Evolutionary conservation across 495 filamentous ascomycete species (phyloP).

Genomic region (Penicillium riverlandense): DNA sequence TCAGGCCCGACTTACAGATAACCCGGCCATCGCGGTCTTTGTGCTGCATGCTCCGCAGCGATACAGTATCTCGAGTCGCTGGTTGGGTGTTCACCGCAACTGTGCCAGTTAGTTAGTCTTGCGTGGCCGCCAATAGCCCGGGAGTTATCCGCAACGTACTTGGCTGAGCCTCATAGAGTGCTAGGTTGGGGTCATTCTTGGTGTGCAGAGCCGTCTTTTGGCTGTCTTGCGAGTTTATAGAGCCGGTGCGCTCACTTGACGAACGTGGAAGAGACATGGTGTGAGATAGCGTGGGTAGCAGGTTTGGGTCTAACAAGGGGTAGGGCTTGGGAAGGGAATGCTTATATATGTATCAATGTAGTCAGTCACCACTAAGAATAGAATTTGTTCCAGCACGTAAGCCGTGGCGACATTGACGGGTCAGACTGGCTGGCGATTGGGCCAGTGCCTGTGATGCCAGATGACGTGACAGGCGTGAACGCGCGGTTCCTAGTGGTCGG

Average conservation of each 20-base stretch:
- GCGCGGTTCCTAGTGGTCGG: slow-evolving; percentile 7
- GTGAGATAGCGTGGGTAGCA: not conserved
- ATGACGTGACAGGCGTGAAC: slow-evolving; percentile 13
- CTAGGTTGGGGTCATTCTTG: slow-evolving; percentile 82
- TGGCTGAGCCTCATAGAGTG: slow-evolving; percentile 78
- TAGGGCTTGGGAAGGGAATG: too few species aligned
- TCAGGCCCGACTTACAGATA: slow-evolving; percentile 54
- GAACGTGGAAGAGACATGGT: slow-evolving; percentile 19
- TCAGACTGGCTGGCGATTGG: slow-evolving; percentile 7
- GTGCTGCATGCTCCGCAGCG: slow-evolving; percentile 67
- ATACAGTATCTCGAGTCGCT: slow-evolving; percentile 34
- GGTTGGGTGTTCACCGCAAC: slow-evolving; percentile 12
- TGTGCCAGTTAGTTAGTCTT: slow-evolving; percentile 2
- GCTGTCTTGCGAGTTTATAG: slow-evolving; percentile 18
- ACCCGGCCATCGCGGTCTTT: slow-evolving; percentile 72
- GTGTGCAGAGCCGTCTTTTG: slow-evolving; percentile 56
- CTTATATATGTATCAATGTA: not conserved
- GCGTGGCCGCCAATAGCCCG: too few species aligned
- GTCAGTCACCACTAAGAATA: slow-evolving; percentile 10
- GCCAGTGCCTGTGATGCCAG: slow-evolving; percentile 8
- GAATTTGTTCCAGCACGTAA: slow-evolving; percentile 16
- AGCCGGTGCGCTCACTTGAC: slow-evolving; percentile 22
- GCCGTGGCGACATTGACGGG: slow-evolving; percentile 11
- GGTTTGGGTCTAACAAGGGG: too few species aligned
- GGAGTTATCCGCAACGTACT: slow-evolving; percentile 45